These are phyloP conservation scores for Maudiozyma barnettii DNA, from an alignment of 805 yeast species.

Conservation along the genomic window DNA sequence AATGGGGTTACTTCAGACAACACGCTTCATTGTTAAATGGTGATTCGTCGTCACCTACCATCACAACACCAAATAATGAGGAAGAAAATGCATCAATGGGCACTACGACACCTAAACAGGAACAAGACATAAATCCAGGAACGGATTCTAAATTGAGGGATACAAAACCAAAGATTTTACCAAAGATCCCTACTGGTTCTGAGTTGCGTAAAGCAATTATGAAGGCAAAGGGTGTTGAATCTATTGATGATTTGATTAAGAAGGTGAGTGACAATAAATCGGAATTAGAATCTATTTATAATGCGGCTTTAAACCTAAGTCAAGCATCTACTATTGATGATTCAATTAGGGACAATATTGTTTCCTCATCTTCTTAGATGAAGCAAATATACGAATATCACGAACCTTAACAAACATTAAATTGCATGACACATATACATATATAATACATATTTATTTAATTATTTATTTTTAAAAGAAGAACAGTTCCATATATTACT, in stretches of 20 bases:
- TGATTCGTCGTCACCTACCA: neutral
- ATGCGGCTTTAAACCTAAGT: slow-evolving; percentile 4
- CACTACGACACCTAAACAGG: neutral
- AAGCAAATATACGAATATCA: no score
- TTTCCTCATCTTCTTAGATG: no score
- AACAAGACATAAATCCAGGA: neutral
- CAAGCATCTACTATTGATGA: neutral
- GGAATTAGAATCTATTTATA: slow-evolving; percentile 42
- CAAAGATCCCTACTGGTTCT: slow-evolving; percentile 38
- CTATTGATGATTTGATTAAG: slow-evolving; percentile 56
- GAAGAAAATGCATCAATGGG: no score
- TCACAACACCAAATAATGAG: neutral
- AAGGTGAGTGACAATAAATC: slow-evolving; percentile 50
- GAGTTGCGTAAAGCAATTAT: slow-evolving; percentile 47
- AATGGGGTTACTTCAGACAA: slow-evolving; percentile 73
- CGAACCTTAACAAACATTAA: no score
- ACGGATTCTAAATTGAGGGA: neutral
- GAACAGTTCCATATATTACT: no score
- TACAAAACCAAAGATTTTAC: slow-evolving; percentile 17
- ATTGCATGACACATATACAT: no score
- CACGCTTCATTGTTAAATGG: slow-evolving; percentile 33
- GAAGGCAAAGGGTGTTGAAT: slow-evolving; percentile 65
- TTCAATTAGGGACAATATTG: neutral
- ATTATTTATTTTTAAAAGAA: no score
- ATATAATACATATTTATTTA: no score